Evolutionary conservation across 257 asterid genomes (phyloP).

Genomic region (Agastache rugosa): DNA sequence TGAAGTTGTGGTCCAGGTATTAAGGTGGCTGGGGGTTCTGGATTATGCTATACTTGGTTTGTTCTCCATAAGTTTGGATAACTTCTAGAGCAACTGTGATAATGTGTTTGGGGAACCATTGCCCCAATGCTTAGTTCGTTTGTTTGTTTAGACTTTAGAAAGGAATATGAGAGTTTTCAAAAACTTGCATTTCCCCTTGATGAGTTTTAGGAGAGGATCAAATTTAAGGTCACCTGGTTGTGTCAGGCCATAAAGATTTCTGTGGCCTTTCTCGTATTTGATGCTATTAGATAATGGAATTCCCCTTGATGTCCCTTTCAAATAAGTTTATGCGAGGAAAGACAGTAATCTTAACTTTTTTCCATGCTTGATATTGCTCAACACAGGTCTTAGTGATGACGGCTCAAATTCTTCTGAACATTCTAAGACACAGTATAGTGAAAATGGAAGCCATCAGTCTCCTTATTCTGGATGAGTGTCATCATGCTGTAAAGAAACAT

Average conservation of each 20-base stretch:
- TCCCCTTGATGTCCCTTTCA: not conserved
- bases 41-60: not conserved
- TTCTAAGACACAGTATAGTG: slow-evolving; percentile 94
- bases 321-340: not conserved
- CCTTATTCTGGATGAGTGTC: slow-evolving; percentile 96
- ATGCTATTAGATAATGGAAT: not conserved
- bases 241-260: not conserved
- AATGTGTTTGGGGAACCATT: not conserved
- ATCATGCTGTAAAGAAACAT: slow-evolving; percentile 99
- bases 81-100: not conserved
- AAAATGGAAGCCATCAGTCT: slow-evolving; percentile 94
- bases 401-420: slow-evolving; percentile 96
- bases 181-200: not conserved
- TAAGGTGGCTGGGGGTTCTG: not conserved
- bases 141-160: not conserved
- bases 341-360: slow-evolving; percentile 31
- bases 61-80: not conserved
- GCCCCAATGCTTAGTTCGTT: too few relatives aligned
- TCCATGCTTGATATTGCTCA: slow-evolving; percentile 35
- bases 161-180: not conserved
- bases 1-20: not conserved
- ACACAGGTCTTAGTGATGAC: slow-evolving; percentile 98
- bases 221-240: not conserved
- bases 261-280: not conserved
- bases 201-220: not conserved